Evolutionary conservation across 495 filamentous ascomycete species (phyloP).

Genomic region (Tuber brumale): DNA sequence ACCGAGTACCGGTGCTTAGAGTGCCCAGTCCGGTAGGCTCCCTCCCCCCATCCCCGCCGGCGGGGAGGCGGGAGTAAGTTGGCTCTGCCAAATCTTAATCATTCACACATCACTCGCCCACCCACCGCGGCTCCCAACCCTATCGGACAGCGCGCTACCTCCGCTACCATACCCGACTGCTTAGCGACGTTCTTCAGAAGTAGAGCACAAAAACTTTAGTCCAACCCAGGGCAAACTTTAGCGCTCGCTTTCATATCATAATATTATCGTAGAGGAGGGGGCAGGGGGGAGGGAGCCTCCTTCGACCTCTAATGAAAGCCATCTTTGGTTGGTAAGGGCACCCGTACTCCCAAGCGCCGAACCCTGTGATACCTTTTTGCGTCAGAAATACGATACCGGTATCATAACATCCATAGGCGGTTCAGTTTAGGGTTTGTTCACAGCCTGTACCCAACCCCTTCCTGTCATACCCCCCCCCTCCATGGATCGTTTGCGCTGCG

Average conservation of each 20-base stretch:
- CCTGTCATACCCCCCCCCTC: not conserved
- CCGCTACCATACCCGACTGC: too few species aligned
- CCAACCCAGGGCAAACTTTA: not conserved
- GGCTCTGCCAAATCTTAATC: not conserved
- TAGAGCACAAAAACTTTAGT: not conserved
- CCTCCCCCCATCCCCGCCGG: not conserved
- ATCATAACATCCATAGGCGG: not conserved
- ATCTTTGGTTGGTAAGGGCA: not conserved
- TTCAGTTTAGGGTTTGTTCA: not conserved
- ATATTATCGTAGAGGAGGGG: too few species aligned
- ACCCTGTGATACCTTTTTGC: not conserved
- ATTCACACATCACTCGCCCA: not conserved
- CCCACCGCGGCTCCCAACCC: not conserved
- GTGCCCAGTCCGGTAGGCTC: not conserved
- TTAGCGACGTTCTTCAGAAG: not conserved
- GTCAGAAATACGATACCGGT: not conserved
- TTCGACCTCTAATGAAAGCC: not conserved
- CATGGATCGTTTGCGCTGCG: not conserved
- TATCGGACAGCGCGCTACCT: too few species aligned
- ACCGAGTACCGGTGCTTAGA: not conserved
- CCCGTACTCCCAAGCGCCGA: not conserved
- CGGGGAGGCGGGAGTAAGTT: not conserved
- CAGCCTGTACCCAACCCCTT: not conserved
- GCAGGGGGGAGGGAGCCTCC: too few species aligned
- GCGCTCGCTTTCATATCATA: not conserved